Conservation (phyloP, 441 rosid species). For the Brassica hybrid region DNA sequence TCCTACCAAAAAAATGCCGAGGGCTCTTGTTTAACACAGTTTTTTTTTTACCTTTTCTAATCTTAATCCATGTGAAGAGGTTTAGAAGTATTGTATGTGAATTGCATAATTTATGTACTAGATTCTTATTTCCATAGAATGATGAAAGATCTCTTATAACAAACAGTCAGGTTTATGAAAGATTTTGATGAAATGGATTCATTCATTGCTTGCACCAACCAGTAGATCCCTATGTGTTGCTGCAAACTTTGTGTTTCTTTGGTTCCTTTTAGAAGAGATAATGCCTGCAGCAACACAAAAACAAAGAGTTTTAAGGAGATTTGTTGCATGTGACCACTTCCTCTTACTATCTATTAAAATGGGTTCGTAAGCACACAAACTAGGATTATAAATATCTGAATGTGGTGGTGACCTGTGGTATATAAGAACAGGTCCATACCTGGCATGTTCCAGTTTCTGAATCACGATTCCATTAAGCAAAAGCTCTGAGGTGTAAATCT, state of each 20-base stretch:
- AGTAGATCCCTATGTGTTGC: conserved; percentile 2
- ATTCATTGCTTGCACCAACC: conserved; percentile 20
- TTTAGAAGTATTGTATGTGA: conserved; percentile 30
- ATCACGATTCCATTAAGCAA: conserved; percentile 65
- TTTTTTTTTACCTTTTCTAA: conserved; percentile 23
- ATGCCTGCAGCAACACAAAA: conserved; percentile 50
- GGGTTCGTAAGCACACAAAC: not conserved
- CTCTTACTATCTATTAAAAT: not conserved
- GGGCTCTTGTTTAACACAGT: conserved; percentile 24
- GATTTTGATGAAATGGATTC: not conserved
- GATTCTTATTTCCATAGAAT: conserved; percentile 19
- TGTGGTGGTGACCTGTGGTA: not conserved
- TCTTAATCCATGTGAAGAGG: conserved; percentile 14
- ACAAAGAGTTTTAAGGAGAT: conserved; percentile 3
- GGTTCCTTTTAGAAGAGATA: conserved; percentile 43
- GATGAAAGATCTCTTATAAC: conserved; percentile 1
- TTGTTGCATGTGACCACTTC: not conserved
- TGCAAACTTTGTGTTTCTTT: conserved; percentile 7
- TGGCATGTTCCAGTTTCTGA: conserved; percentile 64
- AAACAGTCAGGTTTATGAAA: conserved; percentile 11
- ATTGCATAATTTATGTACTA: conserved; percentile 16
- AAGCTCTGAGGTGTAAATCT: conserved; percentile 58
- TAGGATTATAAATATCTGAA: not conserved
- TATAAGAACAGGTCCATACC: conserved; percentile 43
- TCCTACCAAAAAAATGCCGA: not conserved